Percentiles rank a stretch among this genome's conserved stretches.
phyloP scores from a whole-genome alignment of 805 yeast species.

The Pichia cabralensis region DNA sequence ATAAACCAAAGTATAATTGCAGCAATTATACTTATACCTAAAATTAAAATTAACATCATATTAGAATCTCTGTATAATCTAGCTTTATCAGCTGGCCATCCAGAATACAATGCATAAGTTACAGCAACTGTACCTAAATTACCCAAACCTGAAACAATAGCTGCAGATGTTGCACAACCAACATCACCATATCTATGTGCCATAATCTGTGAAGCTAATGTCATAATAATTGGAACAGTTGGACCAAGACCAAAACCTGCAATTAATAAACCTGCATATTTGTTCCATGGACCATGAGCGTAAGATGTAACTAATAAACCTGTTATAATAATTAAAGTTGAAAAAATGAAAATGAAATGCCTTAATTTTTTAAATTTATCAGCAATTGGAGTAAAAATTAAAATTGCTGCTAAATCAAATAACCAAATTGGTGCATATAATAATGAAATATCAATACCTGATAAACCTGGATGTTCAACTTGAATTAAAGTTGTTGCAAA shows the following conservation, averaged over 20 bases:
- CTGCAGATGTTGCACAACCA: constrained; percentile 76
- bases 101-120: constrained; percentile 75
- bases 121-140: constrained; percentile 80
- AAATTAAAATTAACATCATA: constrained; percentile 74
- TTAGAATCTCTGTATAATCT: constrained; percentile 60
- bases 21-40: constrained; percentile 61
- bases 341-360: constrained; percentile 49
- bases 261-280: constrained; percentile 70
- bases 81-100: constrained; percentile 73
- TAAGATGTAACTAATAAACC: constrained; percentile 72
- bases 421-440: constrained; percentile 88
- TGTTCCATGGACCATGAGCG: constrained; percentile 64
- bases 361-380: constrained; percentile 55
- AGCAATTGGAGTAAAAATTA: constrained; percentile 69
- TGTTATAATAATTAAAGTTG: constrained; percentile 57
- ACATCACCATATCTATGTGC: constrained; percentile 66
- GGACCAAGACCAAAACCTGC: constrained; percentile 88
- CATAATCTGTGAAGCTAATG: constrained; percentile 73
- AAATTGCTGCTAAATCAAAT: constrained; percentile 68
- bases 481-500: constrained; percentile 73
- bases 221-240: constrained; percentile 82
- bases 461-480: constrained; percentile 49
- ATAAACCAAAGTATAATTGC: constrained; percentile 23
- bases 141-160: constrained; percentile 78
- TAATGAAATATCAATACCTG: constrained; percentile 61